phyloP scores from a whole-genome alignment of 768 basidiomycete genomes.

The Favolaschia claudopus region DNA sequence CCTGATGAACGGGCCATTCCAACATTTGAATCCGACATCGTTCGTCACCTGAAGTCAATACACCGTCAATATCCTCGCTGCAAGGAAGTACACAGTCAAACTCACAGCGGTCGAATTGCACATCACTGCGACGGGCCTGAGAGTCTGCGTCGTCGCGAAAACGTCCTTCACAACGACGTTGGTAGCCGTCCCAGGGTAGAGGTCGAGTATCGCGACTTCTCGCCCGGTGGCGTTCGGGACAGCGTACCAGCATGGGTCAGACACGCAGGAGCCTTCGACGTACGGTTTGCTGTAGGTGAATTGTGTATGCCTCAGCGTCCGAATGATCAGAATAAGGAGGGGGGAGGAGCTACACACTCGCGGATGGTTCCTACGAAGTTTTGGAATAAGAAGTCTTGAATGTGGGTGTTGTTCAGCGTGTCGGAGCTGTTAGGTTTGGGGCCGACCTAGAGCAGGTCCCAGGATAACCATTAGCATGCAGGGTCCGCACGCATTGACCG shows the following conservation, averaged over 20 bases:
- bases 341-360: slow-evolving; percentile 43
- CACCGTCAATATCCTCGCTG: not conserved
- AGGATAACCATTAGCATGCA: not conserved
- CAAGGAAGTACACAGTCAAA: not conserved
- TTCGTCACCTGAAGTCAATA: slow-evolving; percentile 43
- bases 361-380: slow-evolving; percentile 60
- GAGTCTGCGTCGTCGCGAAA: slow-evolving; percentile 53
- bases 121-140: slow-evolving; percentile 55
- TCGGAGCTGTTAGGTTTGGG: slow-evolving; percentile 51
- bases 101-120: slow-evolving; percentile 60
- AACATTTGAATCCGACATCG: slow-evolving; percentile 60
- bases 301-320: not conserved
- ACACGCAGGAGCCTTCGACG: slow-evolving; percentile 66
- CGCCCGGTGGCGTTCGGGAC: slow-evolving; percentile 63
- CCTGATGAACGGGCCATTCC: slow-evolving; percentile 52
- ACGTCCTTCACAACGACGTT: slow-evolving; percentile 60
- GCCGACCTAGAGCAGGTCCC: slow-evolving; percentile 38
- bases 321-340: not conserved
- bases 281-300: slow-evolving; percentile 45
- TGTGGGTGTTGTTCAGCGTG: slow-evolving; percentile 59
- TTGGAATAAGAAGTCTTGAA: slow-evolving; percentile 63
- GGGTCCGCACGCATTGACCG: no score
- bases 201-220: slow-evolving; percentile 65
- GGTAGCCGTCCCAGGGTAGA: slow-evolving; percentile 61
- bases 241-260: slow-evolving; percentile 68